phyloP scores from a whole-genome alignment of 805 yeast species.

The Candida jianshihensis region DNA sequence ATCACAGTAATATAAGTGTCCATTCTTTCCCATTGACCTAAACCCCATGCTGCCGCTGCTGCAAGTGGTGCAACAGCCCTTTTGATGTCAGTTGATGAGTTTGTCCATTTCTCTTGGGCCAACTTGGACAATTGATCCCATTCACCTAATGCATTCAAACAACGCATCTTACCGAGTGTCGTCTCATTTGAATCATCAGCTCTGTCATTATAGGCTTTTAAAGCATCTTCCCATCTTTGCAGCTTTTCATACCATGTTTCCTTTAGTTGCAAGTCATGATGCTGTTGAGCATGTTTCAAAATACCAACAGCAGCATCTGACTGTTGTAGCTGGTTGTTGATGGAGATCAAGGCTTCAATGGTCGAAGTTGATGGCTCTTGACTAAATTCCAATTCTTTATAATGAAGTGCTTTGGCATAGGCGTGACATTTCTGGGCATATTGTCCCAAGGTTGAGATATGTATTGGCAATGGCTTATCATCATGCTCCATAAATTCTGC shows the following conservation, averaged over 20 bases:
- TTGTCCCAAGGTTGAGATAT: constrained; percentile 82
- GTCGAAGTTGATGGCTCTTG: constrained; percentile 90
- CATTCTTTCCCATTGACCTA: constrained; percentile 95
- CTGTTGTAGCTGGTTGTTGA: constrained; percentile 91
- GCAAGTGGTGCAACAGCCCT: constrained; percentile 93
- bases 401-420: constrained; percentile 93
- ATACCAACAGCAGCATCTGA: constrained; percentile 98
- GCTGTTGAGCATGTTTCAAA: constrained; percentile 86
- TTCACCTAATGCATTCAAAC: constrained; percentile 96
- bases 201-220: constrained; percentile 80
- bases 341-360: constrained; percentile 84
- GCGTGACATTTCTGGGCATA: constrained; percentile 96
- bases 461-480: constrained; percentile 87
- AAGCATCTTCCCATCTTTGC: constrained; percentile 97
- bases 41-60: constrained; percentile 98
- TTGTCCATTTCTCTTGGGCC: constrained; percentile 81
- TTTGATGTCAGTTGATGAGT: constrained; percentile 62
- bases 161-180: constrained; percentile 96
- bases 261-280: constrained; percentile 82
- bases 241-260: constrained; percentile 98
- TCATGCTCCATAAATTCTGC: constrained; percentile 98
- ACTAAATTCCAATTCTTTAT: constrained; percentile 89
- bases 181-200: constrained; percentile 74
- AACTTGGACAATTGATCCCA: constrained; percentile 89
- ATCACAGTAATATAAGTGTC: constrained; percentile 84